Percentiles rank a stretch among this genome's conserved stretches.
phyloP scores from a whole-genome alignment of 352 stramenopile genomes.

The Aphanomyces cochlioides region DNA sequence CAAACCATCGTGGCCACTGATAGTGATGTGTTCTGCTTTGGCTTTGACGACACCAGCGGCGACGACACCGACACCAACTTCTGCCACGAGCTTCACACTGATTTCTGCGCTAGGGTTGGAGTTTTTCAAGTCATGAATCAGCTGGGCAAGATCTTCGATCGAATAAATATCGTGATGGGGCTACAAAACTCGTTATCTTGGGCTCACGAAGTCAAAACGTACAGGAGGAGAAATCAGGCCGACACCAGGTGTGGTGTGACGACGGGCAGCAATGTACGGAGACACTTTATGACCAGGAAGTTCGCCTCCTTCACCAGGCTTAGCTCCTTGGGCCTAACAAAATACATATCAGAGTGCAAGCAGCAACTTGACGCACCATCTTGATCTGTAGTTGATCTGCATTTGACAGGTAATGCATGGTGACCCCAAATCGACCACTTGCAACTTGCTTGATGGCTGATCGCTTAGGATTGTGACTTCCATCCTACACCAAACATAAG shows the following conservation, averaged over 20 bases:
- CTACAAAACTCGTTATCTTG: slow-evolving; percentile 3
- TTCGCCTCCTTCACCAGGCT: slow-evolving; percentile 95
- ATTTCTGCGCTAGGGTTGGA: slow-evolving; percentile 91
- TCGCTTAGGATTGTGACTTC: slow-evolving; percentile 53
- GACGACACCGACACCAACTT: slow-evolving; percentile 95
- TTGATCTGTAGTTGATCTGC: slow-evolving; percentile 98
- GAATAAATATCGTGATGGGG: slow-evolving; percentile 99
- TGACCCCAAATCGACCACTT: slow-evolving; percentile 94
- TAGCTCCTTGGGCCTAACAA: slow-evolving; percentile 89
- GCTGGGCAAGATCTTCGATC: slow-evolving; percentile 96
- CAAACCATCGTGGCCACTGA: slow-evolving; percentile 89
- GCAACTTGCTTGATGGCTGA: slow-evolving; percentile 96
- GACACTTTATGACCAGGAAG: slow-evolving; percentile 96
- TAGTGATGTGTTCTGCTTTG: slow-evolving; percentile 94
- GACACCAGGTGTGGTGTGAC: slow-evolving; percentile 95
- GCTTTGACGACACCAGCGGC: slow-evolving; percentile 88
- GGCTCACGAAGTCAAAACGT: background rate
- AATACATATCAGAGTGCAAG: background rate
- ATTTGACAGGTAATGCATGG: slow-evolving; percentile 96
- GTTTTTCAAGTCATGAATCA: slow-evolving; percentile 98
- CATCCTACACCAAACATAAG: slow-evolving; percentile 25
- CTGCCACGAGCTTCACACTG: slow-evolving; percentile 94
- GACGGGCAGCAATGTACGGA: slow-evolving; percentile 93
- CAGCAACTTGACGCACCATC: slow-evolving; percentile 55
- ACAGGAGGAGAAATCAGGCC: slow-evolving; percentile 92